Base-by-base conservation (phyloP, 2,329 filamentous ascomycete genomes). In the Colletotrichum tanaceti region DNA sequence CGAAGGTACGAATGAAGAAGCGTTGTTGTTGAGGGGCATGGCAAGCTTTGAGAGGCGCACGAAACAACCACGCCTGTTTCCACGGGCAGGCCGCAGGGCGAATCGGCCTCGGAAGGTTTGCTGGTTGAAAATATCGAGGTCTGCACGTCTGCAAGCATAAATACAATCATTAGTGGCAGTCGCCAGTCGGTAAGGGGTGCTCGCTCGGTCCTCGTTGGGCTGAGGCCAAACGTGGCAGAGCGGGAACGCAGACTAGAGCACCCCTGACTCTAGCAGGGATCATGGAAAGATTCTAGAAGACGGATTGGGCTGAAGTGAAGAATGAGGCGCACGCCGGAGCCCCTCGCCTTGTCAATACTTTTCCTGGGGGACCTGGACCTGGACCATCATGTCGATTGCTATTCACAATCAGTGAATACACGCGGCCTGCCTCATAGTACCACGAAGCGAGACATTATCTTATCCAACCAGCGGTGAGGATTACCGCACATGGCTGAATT, bases 221-320 rank as follows among this genome's bases (percentile, higher is more conserved):
- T 57, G 38, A 52, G 60, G 53, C 38, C 46, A 47, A 58, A 64
- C 60, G 61, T 58, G 54, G 65, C 65, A 68, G 20, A 60, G 20
- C 61, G 47, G 65, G 63, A 41, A 55, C 55, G 44, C 65, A 60
- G 32, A 35, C 32, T 63, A 55, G 62, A 68, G 57, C 50, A 62
- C 52, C 67, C 32, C 67, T 68, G 63, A 46, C 41, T 43, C 58
- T 54, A 63, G 58, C 67, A 63, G 54, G 63, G 63, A 68, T 70
- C 32, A 22, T 68, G 52, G 67, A 70, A 70, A 58, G 52, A 41
- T 68, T 70, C 67, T 58, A 68, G 67, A 70, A 67, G 65, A 65
- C 55, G 43, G 65, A 60, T 65, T 55, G 54, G 43, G 62, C 62
- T 68, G 62, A 65, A 65, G 65, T 68, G 62, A 65, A 65, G 62